Evolutionary conservation across 164 flowering plant genomes (phyloP), one percentile per base, ranked within the genome.

Genomic region (Magnolia kwangsiensis): DNA sequence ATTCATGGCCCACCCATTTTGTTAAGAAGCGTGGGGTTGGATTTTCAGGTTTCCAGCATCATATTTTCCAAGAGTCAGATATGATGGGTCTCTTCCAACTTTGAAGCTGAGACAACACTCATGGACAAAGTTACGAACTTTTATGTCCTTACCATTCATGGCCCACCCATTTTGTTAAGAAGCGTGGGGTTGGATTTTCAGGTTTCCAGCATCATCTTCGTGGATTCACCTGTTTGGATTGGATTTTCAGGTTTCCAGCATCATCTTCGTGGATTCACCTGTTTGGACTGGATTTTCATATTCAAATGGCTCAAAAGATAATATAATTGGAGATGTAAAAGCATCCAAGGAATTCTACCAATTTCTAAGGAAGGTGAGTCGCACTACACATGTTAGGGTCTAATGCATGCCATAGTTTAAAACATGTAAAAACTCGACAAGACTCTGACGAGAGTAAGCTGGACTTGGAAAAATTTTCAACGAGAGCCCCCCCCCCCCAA

Each of bases 271-370:
- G 2, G 74, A 72, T 72, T 55, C 74, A 13, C 74, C 74, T 27
- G 49, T 50, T 72, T 27, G 65, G 31, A 72, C 74, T 20, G 74
- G 74, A 27, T 72, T 72, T 27, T 72, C 74, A 23, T 70, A 50
- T 50, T 70, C 72, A 49, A 50, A 0, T 14, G 58, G 58, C 21
- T 21, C 58, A 20, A 50, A 50, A 2, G 8, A 23, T 8, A 21
- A 55, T 27, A 9, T 19, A 18, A 58, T 19, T 1, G 65, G 65
- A 51, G 74, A 72, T 31, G 16, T 50, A 14, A 72, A 55, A 29
- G 31, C 74, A 2, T 13, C 37, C 2, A 23, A 23, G 7, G 74
- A 72, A 72, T 3, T 29, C n/a, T 72, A 72, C 24, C 29, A 51
- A n/a, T 72, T 72, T 55, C 45, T 72, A 59, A 58, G n/a, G 21